phyloP scores from a whole-genome alignment of 2,329 filamentous ascomycete genomes.

The Trichoderma pleuroti region DNA sequence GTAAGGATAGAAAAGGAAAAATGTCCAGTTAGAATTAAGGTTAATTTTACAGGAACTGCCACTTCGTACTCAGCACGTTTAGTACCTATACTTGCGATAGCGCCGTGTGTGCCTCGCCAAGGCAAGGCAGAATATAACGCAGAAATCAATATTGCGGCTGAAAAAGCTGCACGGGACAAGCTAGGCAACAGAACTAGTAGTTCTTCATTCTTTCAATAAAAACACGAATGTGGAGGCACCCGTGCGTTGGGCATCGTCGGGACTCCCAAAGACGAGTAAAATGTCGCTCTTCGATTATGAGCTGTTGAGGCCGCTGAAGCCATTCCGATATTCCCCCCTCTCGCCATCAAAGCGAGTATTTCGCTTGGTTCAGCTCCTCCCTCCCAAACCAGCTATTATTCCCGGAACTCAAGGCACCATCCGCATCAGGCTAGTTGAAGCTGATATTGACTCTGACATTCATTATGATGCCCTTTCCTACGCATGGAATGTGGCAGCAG shows the following conservation, averaged over 20 bases:
- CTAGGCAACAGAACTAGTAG: background rate
- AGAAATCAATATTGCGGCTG: conserved; percentile 18
- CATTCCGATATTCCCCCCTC: conserved; percentile 19
- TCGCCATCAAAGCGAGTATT: conserved; percentile 21
- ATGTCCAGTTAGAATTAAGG: background rate
- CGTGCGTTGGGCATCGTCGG: background rate
- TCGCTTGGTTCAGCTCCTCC: conserved; percentile 27
- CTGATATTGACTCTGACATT: conserved; percentile 19
- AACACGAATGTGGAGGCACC: too few relatives aligned
- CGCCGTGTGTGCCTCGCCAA: background rate
- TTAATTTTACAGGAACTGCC: background rate
- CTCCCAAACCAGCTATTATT: conserved; percentile 20
- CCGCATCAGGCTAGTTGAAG: conserved; percentile 29
- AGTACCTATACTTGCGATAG: background rate
- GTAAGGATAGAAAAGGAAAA: background rate
- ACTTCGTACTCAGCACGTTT: too few relatives aligned
- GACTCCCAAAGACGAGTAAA: background rate
- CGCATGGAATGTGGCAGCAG: conserved; percentile 26
- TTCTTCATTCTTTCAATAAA: background rate
- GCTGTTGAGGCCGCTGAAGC: background rate
- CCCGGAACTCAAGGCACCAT: conserved; percentile 25
- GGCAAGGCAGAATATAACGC: background rate
- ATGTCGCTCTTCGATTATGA: conserved; percentile 12
- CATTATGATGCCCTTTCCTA: conserved; percentile 33
- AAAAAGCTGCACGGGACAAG: conserved; percentile 12